phyloP scores from a whole-genome alignment of 441 rosid species.

The Populus hybrid region DNA sequence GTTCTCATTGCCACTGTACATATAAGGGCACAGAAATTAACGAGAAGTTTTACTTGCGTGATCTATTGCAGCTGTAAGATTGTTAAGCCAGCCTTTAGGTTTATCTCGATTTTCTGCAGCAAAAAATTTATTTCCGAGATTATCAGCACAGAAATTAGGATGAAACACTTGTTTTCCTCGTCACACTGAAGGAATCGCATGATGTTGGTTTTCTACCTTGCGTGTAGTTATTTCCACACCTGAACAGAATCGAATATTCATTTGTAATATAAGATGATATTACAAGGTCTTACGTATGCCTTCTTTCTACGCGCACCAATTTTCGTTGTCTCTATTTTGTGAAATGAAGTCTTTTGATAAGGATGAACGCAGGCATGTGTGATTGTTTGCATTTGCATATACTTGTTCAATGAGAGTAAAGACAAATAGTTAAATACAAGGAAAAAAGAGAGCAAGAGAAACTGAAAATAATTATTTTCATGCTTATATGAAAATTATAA shows the following conservation, averaged over 20 bases:
- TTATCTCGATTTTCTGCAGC: constrained; percentile 7
- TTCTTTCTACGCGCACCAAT: neutral
- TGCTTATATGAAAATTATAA: too few species aligned
- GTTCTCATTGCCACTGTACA: constrained; percentile 27
- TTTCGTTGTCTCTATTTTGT: neutral
- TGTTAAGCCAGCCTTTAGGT: neutral
- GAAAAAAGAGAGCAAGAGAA: too few species aligned
- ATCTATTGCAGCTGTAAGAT: constrained; percentile 10
- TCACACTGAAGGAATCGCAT: neutral
- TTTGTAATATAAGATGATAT: constrained; percentile 9
- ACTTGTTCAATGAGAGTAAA: too few species aligned
- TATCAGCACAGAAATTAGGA: constrained; percentile 8
- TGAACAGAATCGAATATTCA: constrained; percentile 11
- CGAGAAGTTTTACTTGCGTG: constrained; percentile 11
- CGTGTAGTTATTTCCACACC: constrained; percentile 2
- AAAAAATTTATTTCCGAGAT: constrained; percentile 6
- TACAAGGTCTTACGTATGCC: neutral
- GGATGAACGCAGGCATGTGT: neutral
- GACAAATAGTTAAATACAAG: too few species aligned
- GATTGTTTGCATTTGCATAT: neutral
- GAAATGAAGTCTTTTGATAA: neutral
- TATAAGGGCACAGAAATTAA: constrained; percentile 34
- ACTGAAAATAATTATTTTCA: too few species aligned
- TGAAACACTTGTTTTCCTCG: neutral
- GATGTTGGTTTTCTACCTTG: constrained; percentile 1